phyloP scores from a whole-genome alignment of 192 early-diverging fungal species.

The Neocallimastix lanati region DNA sequence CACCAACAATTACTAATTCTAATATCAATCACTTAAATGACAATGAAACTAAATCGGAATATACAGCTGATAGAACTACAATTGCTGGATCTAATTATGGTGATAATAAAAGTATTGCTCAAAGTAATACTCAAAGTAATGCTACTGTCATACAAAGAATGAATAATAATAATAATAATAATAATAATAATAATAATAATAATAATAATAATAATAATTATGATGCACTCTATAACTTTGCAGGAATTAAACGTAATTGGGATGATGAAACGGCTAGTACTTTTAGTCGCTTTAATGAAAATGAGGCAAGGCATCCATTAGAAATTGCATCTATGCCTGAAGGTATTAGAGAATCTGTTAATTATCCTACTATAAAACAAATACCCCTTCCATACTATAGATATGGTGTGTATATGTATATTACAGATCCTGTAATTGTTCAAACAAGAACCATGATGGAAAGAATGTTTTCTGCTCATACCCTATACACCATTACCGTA shows the following conservation, averaged over 20 bases:
- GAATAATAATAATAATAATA: too few species aligned
- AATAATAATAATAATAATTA: background rate
- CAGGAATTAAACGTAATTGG: background rate
- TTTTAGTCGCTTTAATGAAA: background rate
- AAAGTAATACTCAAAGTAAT: too few species aligned
- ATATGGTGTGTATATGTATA: background rate
- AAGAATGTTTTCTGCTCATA: background rate
- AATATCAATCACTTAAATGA: background rate
- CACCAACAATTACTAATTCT: background rate
- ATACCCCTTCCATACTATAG: background rate
- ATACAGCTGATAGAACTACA: background rate
- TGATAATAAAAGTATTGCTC: too few species aligned
- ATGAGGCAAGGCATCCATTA: background rate
- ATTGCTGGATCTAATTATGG: background rate
- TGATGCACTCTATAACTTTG: background rate
- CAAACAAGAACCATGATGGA: background rate
- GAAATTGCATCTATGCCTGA: background rate
- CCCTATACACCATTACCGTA: background rate
- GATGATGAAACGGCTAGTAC: background rate
- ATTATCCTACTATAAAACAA: background rate
- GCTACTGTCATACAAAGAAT: background rate
- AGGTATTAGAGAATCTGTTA: background rate
- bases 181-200: too few species aligned
- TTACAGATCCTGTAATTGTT: background rate
- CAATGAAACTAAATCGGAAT: background rate